Evolutionary conservation across 2,329 filamentous ascomycete species (phyloP).

Genomic region (Claviceps citrina): DNA sequence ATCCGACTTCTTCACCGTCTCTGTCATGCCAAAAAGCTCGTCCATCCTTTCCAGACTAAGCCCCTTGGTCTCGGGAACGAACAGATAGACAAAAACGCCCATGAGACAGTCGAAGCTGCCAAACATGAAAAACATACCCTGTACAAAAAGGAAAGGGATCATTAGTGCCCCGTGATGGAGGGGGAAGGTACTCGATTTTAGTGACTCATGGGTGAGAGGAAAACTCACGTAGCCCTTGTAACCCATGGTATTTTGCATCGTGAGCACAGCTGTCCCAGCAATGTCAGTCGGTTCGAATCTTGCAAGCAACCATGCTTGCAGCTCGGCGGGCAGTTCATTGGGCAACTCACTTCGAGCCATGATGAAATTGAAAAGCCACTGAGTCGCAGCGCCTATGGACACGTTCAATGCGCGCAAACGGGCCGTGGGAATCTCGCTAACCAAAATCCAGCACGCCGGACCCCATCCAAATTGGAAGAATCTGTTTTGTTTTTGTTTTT

Average conservation of each 20-base stretch:
- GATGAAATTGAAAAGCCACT: constrained; percentile 63
- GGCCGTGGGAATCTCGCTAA: constrained; percentile 52
- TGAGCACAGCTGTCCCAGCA: constrained; percentile 41
- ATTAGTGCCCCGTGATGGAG: no score
- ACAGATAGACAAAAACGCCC: constrained; percentile 50
- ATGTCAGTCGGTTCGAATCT: no score
- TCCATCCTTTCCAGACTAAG: constrained; percentile 48
- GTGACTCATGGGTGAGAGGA: no score
- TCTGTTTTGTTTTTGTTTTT: no score
- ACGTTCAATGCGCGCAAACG: constrained; percentile 52
- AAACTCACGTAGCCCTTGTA: constrained; percentile 25
- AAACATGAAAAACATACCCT: constrained; percentile 55
- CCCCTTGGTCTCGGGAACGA: constrained; percentile 58
- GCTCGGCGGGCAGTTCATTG: no score
- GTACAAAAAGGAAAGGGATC: background rate
- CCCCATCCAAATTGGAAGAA: constrained; percentile 60
- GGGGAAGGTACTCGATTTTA: no score
- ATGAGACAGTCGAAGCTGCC: constrained; percentile 49
- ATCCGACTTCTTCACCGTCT: constrained; percentile 19
- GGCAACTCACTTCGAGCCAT: constrained; percentile 43
- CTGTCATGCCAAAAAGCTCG: constrained; percentile 47
- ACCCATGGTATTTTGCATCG: constrained; percentile 45
- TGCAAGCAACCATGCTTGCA: no score
- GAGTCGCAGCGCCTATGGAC: constrained; percentile 49
- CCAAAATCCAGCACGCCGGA: constrained; percentile 57